A percentile compares a stretch with the other conserved stretches of the same genome.
phyloP scores from a whole-genome alignment of 179 eudicot species.

The Heliamphora pulchella region DNA sequence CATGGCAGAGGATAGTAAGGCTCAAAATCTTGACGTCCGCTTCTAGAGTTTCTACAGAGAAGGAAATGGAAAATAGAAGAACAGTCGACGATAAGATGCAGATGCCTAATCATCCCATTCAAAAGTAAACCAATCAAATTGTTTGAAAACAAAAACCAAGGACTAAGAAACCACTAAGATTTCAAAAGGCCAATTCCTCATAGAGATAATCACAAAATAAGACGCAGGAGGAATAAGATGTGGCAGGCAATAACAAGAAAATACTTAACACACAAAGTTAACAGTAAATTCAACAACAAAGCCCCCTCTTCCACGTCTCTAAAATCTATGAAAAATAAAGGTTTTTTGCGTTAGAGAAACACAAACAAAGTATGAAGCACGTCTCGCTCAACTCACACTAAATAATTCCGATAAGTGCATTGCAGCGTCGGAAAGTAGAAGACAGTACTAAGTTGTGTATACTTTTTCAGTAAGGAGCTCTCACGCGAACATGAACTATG shows the following conservation, averaged over 20 bases:
- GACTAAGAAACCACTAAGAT: neutral
- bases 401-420: neutral
- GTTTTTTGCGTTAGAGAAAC: neutral
- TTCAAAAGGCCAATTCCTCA: neutral
- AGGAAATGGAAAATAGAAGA: neutral
- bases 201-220: neutral
- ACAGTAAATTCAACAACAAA: too few species aligned
- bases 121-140: neutral
- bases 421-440: neutral
- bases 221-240: neutral
- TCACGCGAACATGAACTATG: neutral
- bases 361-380: neutral
- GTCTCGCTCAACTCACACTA: neutral
- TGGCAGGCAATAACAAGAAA: neutral
- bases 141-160: too few species aligned
- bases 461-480: neutral
- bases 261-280: neutral
- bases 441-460: neutral
- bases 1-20: conserved; percentile 58
- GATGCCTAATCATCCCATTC: neutral
- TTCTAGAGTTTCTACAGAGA: conserved; percentile 43
- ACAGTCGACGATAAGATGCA: neutral
- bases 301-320: neutral
- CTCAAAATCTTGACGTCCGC: conserved; percentile 66
- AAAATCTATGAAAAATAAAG: neutral